phyloP scores from a whole-genome alignment of 2,329 filamentous ascomycete genomes.

The Colletotrichum orchidophilum region DNA sequence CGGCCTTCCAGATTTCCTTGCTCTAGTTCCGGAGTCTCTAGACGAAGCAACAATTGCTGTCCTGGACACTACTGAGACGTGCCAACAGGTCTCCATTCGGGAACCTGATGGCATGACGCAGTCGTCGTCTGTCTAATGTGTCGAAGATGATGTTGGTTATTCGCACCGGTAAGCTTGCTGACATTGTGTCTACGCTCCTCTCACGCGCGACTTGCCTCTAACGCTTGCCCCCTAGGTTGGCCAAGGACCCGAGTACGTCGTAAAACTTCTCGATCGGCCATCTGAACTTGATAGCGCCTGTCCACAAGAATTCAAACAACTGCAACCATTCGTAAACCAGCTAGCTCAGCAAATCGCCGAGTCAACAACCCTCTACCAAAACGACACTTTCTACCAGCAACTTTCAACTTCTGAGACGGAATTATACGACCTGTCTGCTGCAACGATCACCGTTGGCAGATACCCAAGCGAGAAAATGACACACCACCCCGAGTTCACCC shows the following conservation, averaged over 20 bases:
- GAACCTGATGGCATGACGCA: background rate
- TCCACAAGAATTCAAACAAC: conserved; percentile 29
- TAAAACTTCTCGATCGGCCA: conserved; percentile 36
- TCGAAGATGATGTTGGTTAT: conserved; percentile 5
- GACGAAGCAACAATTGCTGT: background rate
- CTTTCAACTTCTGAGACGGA: conserved; percentile 16
- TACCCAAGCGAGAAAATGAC: conserved; percentile 2
- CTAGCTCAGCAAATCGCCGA: conserved; percentile 27
- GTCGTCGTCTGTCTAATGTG: conserved; percentile 13
- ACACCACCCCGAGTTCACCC: conserved; percentile 7
- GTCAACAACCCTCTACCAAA: conserved; percentile 18
- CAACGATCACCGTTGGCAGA: conserved; percentile 13
- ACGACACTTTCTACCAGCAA: conserved; percentile 7
- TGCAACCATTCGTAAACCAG: conserved; percentile 25
- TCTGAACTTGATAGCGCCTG: conserved; percentile 32
- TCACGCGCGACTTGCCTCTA: background rate
- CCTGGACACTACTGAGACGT: background rate
- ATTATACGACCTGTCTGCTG: conserved; percentile 11
- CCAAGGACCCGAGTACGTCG: conserved; percentile 36
- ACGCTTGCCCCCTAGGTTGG: conserved; percentile 28
- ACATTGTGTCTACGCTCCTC: background rate
- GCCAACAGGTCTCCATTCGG: background rate
- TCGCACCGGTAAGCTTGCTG: conserved; percentile 21
- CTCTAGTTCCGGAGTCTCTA: background rate
- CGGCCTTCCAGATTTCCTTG: background rate